Evolutionary conservation across 306 rosid genomes (phyloP).

Genomic region (Glycine soja): DNA sequence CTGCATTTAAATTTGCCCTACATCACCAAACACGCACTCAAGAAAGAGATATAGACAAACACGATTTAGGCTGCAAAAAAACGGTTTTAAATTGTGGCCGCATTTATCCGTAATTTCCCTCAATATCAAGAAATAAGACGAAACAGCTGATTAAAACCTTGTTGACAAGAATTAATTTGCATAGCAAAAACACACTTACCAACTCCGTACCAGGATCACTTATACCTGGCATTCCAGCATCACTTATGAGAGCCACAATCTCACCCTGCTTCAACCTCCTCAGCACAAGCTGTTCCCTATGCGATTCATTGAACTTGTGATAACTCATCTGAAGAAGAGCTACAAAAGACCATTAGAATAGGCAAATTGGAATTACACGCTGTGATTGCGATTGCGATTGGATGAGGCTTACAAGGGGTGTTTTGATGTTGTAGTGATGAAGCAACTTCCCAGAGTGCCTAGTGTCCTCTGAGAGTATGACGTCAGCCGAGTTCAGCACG

Average conservation of each 20-base stretch:
- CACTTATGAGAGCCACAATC: constrained; percentile 83
- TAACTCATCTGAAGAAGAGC: constrained; percentile 75
- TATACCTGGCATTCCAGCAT: constrained; percentile 93
- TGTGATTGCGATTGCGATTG: background rate
- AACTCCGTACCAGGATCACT: constrained; percentile 92
- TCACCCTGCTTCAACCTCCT: constrained; percentile 89
- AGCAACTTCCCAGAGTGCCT: constrained; percentile 94
- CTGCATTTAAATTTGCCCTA: constrained; percentile 52
- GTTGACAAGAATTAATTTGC: no score
- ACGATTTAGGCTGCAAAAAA: no score
- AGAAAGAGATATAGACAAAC: no score
- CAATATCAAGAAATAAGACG: no score
- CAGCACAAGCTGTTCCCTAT: constrained; percentile 80
- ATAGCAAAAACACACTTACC: constrained; percentile 55
- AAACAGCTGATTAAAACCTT: no score
- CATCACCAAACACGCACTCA: no score
- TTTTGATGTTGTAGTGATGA: constrained; percentile 78
- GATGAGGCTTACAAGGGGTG: constrained; percentile 74
- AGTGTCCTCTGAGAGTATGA: constrained; percentile 90
- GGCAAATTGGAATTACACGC: background rate
- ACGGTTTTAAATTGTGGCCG: no score
- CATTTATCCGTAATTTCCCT: no score
- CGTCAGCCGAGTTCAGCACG: constrained; percentile 74
- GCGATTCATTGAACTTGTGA: constrained; percentile 92
- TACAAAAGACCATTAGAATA: constrained; percentile 45